phyloP scores from a whole-genome alignment of 2,329 filamentous ascomycete species.

The Aspergillus sp. region DNA sequence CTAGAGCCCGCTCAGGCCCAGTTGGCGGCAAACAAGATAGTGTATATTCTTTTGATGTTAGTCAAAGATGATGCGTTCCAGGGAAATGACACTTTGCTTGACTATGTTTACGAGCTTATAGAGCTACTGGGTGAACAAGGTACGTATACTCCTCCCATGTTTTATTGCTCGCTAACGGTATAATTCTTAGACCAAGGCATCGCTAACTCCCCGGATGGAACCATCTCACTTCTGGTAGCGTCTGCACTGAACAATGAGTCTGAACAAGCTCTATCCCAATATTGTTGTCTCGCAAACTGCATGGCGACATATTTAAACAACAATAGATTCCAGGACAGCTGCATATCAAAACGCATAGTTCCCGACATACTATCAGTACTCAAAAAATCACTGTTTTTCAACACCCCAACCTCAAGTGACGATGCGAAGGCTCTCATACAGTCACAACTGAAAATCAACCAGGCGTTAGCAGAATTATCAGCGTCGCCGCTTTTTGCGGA shows the following conservation, averaged over 20 bases:
- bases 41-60: slow-evolving; percentile 38
- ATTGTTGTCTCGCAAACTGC: slow-evolving; percentile 31
- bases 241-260: slow-evolving; percentile 29
- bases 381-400: slow-evolving; percentile 28
- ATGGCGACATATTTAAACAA: slow-evolving; percentile 37
- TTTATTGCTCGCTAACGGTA: background rate
- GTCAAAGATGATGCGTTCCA: slow-evolving; percentile 33
- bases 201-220: slow-evolving; percentile 35
- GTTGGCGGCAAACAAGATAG: slow-evolving; percentile 35
- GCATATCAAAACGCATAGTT: slow-evolving; percentile 34
- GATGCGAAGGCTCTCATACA: slow-evolving; percentile 37
- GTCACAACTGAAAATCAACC: slow-evolving; percentile 40
- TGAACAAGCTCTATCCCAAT: slow-evolving; percentile 30
- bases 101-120: slow-evolving; percentile 41
- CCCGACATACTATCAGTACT: slow-evolving; percentile 35
- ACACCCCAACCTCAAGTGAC: slow-evolving; percentile 28
- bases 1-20: slow-evolving; percentile 42
- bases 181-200: slow-evolving; percentile 32
- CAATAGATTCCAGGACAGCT: slow-evolving; percentile 39
- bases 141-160: slow-evolving; percentile 16
- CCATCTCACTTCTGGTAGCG: slow-evolving; percentile 34
- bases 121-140: slow-evolving; percentile 42
- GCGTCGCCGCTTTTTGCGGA: slow-evolving; percentile 36
- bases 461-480: slow-evolving; percentile 43
- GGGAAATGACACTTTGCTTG: slow-evolving; percentile 33